Percentiles rank a stretch among this genome's conserved stretches.
These are phyloP conservation scores for Aureobasidium sp. DNA, from an alignment of 2,329 filamentous ascomycete species.

Conservation along the genomic window DNA sequence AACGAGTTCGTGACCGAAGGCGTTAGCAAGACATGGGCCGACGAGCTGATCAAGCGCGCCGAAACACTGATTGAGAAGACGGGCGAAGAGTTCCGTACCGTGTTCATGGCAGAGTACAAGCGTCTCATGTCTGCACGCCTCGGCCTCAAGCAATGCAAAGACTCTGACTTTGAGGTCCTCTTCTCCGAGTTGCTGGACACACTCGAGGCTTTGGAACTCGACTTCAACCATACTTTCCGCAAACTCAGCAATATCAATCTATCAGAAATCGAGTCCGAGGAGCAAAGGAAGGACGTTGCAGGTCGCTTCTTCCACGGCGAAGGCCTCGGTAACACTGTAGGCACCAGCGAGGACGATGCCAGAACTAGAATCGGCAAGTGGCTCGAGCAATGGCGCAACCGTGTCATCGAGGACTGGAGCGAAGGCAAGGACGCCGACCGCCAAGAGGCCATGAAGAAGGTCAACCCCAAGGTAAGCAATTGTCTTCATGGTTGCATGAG, in stretches of 20 bases:
- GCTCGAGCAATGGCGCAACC: conserved; percentile 69
- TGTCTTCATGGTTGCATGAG: neutral
- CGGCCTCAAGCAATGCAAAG: conserved; percentile 63
- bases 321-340: conserved; percentile 51
- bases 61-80: conserved; percentile 74
- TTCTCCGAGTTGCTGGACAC: conserved; percentile 79
- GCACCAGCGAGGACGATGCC: conserved; percentile 58
- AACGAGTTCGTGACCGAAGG: conserved; percentile 65
- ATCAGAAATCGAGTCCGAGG: conserved; percentile 56
- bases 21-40: conserved; percentile 60
- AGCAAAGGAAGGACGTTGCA: conserved; percentile 57
- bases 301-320: conserved; percentile 74
- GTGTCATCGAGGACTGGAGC: conserved; percentile 71
- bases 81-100: conserved; percentile 80
- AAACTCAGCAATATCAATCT: conserved; percentile 60
- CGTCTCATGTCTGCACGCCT: conserved; percentile 72
- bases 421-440: conserved; percentile 49
- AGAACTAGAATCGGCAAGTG: conserved; percentile 64
- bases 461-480: conserved; percentile 67
- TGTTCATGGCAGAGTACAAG: conserved; percentile 87
- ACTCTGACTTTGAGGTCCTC: conserved; percentile 69
- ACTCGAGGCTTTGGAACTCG: conserved; percentile 73
- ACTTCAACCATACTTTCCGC: conserved; percentile 93
- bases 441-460: conserved; percentile 66
- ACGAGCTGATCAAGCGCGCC: conserved; percentile 67